Percentiles rank a stretch among this genome's conserved stretches.
These are phyloP conservation scores for Pichia occidentalis DNA, from an alignment of 805 yeast genomes.

Conservation along the genomic window DNA sequence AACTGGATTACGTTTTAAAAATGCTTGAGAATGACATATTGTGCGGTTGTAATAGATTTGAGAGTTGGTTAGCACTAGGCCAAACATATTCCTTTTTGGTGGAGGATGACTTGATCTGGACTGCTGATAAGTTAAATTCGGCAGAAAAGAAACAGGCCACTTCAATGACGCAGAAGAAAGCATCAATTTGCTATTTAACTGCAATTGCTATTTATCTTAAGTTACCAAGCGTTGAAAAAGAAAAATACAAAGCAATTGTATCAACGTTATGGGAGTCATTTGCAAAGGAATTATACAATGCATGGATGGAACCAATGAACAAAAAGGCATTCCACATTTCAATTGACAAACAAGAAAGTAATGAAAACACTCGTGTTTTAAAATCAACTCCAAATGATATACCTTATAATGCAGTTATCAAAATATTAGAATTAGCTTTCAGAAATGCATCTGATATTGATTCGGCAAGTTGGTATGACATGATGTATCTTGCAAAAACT, in stretches of 20 bases:
- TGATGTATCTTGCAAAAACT: conserved; percentile 52
- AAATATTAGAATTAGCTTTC: conserved; percentile 37
- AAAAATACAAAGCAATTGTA: conserved; percentile 31
- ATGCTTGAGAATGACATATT: conserved; percentile 61
- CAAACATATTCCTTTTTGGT: conserved; percentile 71
- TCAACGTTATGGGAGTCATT: conserved; percentile 45
- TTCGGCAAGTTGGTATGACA: conserved; percentile 53
- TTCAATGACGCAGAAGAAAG: conserved; percentile 58
- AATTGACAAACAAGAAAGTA: background rate
- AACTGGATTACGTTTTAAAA: conserved; percentile 65
- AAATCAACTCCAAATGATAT: conserved; percentile 7
- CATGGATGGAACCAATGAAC: conserved; percentile 57
- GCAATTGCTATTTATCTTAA: conserved; percentile 44
- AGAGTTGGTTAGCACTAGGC: conserved; percentile 82
- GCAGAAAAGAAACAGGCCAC: conserved; percentile 54
- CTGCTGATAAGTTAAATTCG: conserved; percentile 70
- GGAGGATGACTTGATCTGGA: conserved; percentile 90
- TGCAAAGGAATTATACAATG: conserved; percentile 53
- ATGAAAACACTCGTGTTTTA: background rate
- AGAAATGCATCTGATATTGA: conserved; percentile 40
- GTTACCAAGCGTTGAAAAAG: conserved; percentile 16
- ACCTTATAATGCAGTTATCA: conserved; percentile 15
- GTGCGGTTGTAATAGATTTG: conserved; percentile 62
- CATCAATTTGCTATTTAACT: conserved; percentile 70
- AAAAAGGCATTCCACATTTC: conserved; percentile 46